Base-by-base conservation (phyloP, 1,139 yeast genomes). In the Candida freyschussii region DNA sequence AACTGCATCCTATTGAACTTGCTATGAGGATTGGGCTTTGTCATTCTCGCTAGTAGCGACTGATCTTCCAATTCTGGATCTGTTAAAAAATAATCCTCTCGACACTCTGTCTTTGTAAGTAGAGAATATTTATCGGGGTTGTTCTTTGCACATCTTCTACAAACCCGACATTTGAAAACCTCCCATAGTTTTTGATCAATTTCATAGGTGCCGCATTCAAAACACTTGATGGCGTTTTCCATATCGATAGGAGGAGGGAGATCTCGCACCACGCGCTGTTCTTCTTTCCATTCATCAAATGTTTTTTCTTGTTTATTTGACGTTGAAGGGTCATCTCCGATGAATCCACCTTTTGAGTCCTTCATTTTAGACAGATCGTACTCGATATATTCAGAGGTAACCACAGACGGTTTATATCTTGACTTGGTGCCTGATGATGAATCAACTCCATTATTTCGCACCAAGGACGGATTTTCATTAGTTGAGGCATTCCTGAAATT, bases 71-170 rank as follows among this genome's bases (percentile, higher is more conserved):
- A 65, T 56, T 93, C 98, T 0, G 96, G 93, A 37, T 91, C 97
- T 0, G 98, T 91, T 23, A 91, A 57, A 27, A 91, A 69, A 53
- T 93, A 93, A 59, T 93, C 99, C 47, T 84, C 93, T 32, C 78
- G 75, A 56, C 96, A 86, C 59, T 93, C 99, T 0, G 99, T 93
- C 59, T 93, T 93, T 9, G 98, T 93, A 32, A 93, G 62, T 20
- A 93, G 59, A 0, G 97, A 75, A 53, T 89, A 93, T 53, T 91
- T 91, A 31, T 93, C 96, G 0, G 96, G 96, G 17, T 63, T 62
- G 34, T 69, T 69, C 44, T 75, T 75, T 21, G 77, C 75, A 57
- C 98, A 91, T 30, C 71, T 65, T 31, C 81, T 72, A 57, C 99
- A 93, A 6, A 89, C 96, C 10, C 86, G 65, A 17, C 79, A 62